phyloP scores from a whole-genome alignment of 345 rosid genomes.

The Excoecaria agallocha region DNA sequence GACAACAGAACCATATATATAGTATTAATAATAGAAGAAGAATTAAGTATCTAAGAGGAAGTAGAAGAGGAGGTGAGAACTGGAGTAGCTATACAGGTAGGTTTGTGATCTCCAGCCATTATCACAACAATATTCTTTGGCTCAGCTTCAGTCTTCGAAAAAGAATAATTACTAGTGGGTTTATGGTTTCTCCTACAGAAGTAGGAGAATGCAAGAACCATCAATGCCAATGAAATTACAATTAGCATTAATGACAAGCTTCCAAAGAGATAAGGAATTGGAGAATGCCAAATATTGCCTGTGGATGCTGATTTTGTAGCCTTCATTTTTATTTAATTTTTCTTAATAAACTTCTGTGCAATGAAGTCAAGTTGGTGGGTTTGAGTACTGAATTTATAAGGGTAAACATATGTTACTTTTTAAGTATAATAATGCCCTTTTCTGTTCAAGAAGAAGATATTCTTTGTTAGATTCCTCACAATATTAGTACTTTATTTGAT shows the following conservation, averaged over 20 bases:
- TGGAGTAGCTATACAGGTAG: constrained; percentile 50
- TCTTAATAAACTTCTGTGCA: no score
- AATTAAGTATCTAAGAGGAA: neutral
- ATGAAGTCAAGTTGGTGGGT: neutral
- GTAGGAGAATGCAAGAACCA: constrained; percentile 33
- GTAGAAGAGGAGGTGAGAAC: constrained; percentile 6
- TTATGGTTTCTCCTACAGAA: constrained; percentile 9
- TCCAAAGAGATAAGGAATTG: constrained; percentile 50
- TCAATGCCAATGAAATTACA: constrained; percentile 38
- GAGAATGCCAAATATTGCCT: constrained; percentile 36
- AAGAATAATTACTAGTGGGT: neutral
- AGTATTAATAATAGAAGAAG: no score
- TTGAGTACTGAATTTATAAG: neutral
- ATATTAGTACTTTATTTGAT: neutral
- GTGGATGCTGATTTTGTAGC: no score
- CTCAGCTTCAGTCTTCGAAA: constrained; percentile 15
- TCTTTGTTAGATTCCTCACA: neutral
- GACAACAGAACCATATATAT: no score
- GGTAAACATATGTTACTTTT: neutral
- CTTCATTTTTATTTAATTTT: neutral
- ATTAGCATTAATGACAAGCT: constrained; percentile 34
- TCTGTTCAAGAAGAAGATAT: constrained; percentile 2
- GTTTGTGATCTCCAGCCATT: constrained; percentile 58
- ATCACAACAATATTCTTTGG: constrained; percentile 47
- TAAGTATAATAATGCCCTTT: neutral